A percentile compares a stretch with the other conserved stretches of the same genome.
Conservation (phyloP, 371 early-diverging fungal species). For the Mucor circinelloides region DNA sequence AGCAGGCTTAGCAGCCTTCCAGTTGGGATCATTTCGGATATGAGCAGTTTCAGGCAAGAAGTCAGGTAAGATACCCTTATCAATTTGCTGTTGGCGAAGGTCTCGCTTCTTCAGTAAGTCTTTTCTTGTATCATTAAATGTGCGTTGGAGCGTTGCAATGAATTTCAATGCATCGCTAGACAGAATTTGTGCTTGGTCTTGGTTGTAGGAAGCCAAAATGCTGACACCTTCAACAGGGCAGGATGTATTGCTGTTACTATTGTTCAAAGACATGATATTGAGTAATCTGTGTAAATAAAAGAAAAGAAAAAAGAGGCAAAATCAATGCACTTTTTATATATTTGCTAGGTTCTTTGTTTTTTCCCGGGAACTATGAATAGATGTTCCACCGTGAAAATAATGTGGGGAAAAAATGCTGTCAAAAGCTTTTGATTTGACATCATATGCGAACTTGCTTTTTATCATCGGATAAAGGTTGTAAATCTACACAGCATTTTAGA, state of each 20-base stretch:
- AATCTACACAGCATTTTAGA: neutral
- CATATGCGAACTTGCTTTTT: neutral
- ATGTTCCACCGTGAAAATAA: neutral
- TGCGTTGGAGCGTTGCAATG: constrained; percentile 83
- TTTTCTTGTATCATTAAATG: constrained; percentile 87
- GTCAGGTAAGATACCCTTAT: constrained; percentile 82
- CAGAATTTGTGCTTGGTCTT: constrained; percentile 67
- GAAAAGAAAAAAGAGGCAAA: neutral
- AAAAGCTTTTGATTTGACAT: neutral
- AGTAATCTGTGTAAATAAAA: neutral
- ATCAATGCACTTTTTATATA: neutral
- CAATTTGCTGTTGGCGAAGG: constrained; percentile 76
- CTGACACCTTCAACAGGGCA: constrained; percentile 27
- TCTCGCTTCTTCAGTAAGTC: constrained; percentile 74
- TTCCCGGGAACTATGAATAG: neutral
- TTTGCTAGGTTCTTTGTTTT: neutral
- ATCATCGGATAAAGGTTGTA: neutral
- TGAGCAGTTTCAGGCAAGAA: constrained; percentile 91
- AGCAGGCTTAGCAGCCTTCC: constrained; percentile 90
- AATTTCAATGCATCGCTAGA: constrained; percentile 80
- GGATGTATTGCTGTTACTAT: neutral
- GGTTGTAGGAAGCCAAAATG: constrained; percentile 27
- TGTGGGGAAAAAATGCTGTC: constrained; percentile 5
- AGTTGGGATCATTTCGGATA: constrained; percentile 87
- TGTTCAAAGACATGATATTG: neutral